Evolutionary conservation across 805 yeast genomes (phyloP).

Genomic region (Tetrapisispora taiwanensis): DNA sequence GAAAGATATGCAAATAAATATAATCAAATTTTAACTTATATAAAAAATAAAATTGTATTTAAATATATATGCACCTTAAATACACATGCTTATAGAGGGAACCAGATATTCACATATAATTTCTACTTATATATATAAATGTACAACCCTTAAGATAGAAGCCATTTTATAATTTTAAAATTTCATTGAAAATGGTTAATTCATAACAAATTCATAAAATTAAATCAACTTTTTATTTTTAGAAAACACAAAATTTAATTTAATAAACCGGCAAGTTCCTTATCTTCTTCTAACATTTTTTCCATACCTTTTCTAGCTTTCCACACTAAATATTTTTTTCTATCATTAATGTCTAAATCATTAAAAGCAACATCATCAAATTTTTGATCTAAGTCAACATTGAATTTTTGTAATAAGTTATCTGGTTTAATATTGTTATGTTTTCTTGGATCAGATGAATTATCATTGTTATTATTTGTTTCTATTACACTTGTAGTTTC

Average conservation of each 20-base stretch:
- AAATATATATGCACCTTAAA: background rate
- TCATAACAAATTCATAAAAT: background rate
- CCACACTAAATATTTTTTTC: constrained; percentile 38
- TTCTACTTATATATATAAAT: no score
- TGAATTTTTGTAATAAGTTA: constrained; percentile 21
- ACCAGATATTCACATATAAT: background rate
- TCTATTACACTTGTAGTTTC: constrained; percentile 4
- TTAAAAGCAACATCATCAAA: constrained; percentile 9
- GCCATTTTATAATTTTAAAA: background rate
- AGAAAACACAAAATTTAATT: background rate
- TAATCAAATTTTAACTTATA: background rate
- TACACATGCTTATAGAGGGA: constrained; percentile 1
- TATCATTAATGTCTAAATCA: constrained; percentile 19
- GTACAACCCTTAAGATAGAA: background rate
- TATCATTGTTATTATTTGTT: background rate
- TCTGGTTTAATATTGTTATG: constrained; percentile 24
- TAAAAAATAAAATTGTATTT: background rate
- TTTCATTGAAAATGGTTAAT: background rate
- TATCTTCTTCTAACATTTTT: constrained; percentile 10
- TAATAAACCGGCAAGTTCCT: background rate
- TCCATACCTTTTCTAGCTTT: constrained; percentile 53
- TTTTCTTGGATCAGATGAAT: constrained; percentile 22
- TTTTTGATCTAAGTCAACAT: constrained; percentile 18
- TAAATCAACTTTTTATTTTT: background rate
- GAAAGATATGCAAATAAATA: background rate